A percentile compares a stretch with the other conserved stretches of the same genome.
Conservation (phyloP, 768 basidiomycete genomes). For the Rhizopogon rudus region DNA sequence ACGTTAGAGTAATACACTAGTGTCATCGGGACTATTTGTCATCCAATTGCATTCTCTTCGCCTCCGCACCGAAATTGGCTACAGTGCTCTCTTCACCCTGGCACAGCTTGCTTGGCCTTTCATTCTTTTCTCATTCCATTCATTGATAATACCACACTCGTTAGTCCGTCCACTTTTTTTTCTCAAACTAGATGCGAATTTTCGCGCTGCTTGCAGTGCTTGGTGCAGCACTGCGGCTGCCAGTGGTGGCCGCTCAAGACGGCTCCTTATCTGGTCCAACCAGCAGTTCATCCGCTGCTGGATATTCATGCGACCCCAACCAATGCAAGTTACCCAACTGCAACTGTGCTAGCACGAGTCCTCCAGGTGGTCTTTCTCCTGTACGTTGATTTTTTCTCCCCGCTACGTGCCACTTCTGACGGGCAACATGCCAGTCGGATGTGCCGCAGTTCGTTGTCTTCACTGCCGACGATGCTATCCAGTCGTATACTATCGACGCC, state of each 20-base stretch:
- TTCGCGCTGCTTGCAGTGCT: constrained; percentile 1
- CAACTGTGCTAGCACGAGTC: constrained; percentile 66
- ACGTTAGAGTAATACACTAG: background rate
- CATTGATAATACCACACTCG: background rate
- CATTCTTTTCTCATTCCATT: background rate
- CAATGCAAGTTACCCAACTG: constrained; percentile 67
- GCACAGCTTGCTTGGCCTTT: background rate
- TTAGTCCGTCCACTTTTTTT: background rate
- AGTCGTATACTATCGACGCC: constrained; percentile 70
- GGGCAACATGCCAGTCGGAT: constrained; percentile 36
- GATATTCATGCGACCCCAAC: constrained; percentile 64
- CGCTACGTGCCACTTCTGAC: background rate
- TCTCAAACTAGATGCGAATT: constrained; percentile 4
- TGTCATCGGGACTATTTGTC: background rate
- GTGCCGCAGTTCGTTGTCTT: constrained; percentile 67
- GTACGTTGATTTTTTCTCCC: constrained; percentile 33
- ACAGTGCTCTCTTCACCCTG: background rate
- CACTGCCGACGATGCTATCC: constrained; percentile 74
- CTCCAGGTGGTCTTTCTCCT: constrained; percentile 65
- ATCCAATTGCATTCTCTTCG: background rate
- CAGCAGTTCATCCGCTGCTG: constrained; percentile 47
- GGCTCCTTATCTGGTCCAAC: constrained; percentile 52
- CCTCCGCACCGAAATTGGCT: background rate
- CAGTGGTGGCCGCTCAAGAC: constrained; percentile 33
- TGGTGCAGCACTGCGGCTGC: background rate